Evolutionary conservation across 1,284 basidiomycete species (phyloP).

Genomic region (Earliella scabrosa): DNA sequence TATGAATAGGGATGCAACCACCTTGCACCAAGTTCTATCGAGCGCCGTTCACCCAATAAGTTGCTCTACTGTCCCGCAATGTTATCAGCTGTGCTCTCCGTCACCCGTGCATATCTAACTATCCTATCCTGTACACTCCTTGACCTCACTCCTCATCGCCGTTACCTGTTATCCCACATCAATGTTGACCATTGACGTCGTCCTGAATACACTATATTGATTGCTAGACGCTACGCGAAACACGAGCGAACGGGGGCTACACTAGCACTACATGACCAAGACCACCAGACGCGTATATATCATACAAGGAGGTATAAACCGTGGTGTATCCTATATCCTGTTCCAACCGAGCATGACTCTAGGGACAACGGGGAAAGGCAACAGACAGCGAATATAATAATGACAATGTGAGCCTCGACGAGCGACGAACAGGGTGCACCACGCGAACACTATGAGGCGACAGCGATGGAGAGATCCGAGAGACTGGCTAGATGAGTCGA

Average conservation of each 20-base stretch:
- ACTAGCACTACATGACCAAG: background rate
- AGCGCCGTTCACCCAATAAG: background rate
- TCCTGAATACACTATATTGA: background rate
- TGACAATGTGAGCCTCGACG: background rate
- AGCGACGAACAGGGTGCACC: background rate
- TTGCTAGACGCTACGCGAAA: background rate
- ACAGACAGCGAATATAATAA: background rate
- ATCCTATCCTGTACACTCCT: too few relatives aligned
- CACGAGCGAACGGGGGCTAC: background rate
- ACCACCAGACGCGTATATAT: background rate
- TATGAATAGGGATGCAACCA: too few relatives aligned
- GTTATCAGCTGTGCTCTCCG: background rate
- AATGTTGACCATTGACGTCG: background rate
- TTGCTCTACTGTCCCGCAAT: background rate
- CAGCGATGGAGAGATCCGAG: conserved; percentile 14
- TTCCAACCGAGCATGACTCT: too few relatives aligned
- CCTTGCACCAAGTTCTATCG: too few relatives aligned
- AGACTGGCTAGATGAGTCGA: conserved; percentile 13
- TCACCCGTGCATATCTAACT: too few relatives aligned
- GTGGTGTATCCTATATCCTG: background rate
- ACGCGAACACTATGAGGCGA: background rate
- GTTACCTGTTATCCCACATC: too few relatives aligned
- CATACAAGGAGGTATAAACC: background rate
- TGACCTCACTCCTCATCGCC: too few relatives aligned
- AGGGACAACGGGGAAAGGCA: background rate